Conservation (phyloP, 768 basidiomycete genomes). For the Suillus brevipes region DNA sequence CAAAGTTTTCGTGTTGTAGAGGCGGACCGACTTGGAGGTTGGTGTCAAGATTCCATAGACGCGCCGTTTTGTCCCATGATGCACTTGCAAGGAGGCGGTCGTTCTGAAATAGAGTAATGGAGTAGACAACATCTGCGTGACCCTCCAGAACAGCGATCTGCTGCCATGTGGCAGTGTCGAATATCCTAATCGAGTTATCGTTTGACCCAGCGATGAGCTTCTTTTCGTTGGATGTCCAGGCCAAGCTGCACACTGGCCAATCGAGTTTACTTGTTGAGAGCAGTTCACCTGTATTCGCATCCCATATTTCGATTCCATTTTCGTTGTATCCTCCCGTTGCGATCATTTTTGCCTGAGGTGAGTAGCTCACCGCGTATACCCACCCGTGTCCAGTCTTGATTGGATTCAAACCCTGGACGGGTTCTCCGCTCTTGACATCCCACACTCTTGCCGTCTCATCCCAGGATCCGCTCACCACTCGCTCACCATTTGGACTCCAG, state of each 20-base stretch:
- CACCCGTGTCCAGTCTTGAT: not conserved
- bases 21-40: not conserved
- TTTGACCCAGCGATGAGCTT: not conserved
- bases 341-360: not conserved
- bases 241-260: not conserved
- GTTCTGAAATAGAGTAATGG: not conserved
- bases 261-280: no score
- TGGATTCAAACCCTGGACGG: not conserved
- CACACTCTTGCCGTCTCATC: constrained; percentile 13
- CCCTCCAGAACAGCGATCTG: not conserved
- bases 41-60: constrained; percentile 9
- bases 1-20: not conserved
- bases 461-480: constrained; percentile 11
- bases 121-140: not conserved
- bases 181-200: not conserved
- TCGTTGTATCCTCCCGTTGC: not conserved
- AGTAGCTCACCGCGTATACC: not conserved
- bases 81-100: not conserved
- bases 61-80: not conserved
- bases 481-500: constrained; percentile 9
- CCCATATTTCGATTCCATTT: no score
- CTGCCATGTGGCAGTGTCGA: not conserved
- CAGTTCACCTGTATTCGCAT: no score
- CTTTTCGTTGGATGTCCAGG: not conserved
- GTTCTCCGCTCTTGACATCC: no score